These are phyloP conservation scores for Ophiosphaerella korrae DNA, from an alignment of 2,329 filamentous ascomycete species.

Conservation along the genomic window DNA sequence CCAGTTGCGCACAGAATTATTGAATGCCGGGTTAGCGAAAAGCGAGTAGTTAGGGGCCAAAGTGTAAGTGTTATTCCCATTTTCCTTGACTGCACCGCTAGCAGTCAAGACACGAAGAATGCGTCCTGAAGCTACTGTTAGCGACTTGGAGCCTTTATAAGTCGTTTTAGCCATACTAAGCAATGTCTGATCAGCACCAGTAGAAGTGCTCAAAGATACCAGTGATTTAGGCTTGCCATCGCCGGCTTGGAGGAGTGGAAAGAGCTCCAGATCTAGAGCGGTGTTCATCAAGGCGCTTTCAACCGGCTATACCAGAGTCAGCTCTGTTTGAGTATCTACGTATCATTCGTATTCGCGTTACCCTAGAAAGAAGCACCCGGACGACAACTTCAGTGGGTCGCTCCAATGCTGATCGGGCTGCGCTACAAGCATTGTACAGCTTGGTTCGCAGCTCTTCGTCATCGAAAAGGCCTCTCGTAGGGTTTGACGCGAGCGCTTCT, in stretches of 20 bases:
- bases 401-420: background rate
- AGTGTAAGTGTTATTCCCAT: background rate
- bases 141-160: background rate
- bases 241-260: background rate
- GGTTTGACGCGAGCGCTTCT: background rate
- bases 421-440: background rate
- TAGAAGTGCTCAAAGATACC: background rate
- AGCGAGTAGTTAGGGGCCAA: conserved; percentile 1
- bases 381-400: background rate
- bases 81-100: conserved; percentile 5
- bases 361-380: background rate
- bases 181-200: background rate
- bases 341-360: background rate
- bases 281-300: conserved; percentile 1
- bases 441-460: background rate
- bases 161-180: conserved; percentile 1
- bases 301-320: conserved; percentile 1
- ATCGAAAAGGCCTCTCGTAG: background rate
- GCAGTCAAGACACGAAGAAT: conserved; percentile 2
- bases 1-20: conserved; percentile 1
- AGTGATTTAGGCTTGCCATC: conserved; percentile 1
- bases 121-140: background rate
- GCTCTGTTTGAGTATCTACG: background rate
- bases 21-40: conserved; percentile 1
- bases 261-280: conserved; percentile 5